These are phyloP conservation scores for Zasmidium cellare DNA, from an alignment of 2,329 filamentous ascomycete species.

Conservation along the genomic window DNA sequence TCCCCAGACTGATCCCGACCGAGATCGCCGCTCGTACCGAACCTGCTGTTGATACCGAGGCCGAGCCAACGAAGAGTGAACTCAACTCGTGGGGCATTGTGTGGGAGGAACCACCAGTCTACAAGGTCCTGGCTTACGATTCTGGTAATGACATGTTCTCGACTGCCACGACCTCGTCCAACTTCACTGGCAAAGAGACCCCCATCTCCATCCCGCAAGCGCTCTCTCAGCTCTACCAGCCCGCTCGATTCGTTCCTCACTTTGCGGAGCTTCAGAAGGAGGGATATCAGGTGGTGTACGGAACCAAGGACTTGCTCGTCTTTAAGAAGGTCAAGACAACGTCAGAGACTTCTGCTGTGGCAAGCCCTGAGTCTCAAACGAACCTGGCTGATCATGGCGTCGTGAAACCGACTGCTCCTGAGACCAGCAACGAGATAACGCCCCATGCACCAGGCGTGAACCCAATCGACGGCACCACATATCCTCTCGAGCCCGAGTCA, in stretches of 20 bases:
- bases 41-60: neutral
- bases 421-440: constrained; percentile 8
- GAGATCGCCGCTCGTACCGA: constrained; percentile 6
- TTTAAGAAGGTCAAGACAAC: constrained; percentile 59
- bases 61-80: neutral
- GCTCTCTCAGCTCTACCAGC: constrained; percentile 61
- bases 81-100: constrained; percentile 6
- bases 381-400: constrained; percentile 26
- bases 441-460: constrained; percentile 44
- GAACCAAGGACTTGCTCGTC: constrained; percentile 62
- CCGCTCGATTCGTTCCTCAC: constrained; percentile 65
- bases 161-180: constrained; percentile 57
- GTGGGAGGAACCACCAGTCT: constrained; percentile 44
- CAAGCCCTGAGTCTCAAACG: constrained; percentile 13
- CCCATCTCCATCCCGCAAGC: constrained; percentile 61
- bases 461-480: constrained; percentile 53
- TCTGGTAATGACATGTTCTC: constrained; percentile 58
- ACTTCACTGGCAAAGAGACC: constrained; percentile 53
- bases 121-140: constrained; percentile 69
- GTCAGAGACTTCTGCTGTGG: no score
- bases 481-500: constrained; percentile 37
- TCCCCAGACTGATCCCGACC: constrained; percentile 10
- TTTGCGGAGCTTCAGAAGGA: constrained; percentile 59
- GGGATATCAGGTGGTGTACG: constrained; percentile 68
- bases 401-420: constrained; percentile 13